Percentiles rank a stretch among this genome's conserved stretches.
phyloP scores from a whole-genome alignment of 2,329 filamentous ascomycete species.

The Aspergillus fumigatiaffinis region DNA sequence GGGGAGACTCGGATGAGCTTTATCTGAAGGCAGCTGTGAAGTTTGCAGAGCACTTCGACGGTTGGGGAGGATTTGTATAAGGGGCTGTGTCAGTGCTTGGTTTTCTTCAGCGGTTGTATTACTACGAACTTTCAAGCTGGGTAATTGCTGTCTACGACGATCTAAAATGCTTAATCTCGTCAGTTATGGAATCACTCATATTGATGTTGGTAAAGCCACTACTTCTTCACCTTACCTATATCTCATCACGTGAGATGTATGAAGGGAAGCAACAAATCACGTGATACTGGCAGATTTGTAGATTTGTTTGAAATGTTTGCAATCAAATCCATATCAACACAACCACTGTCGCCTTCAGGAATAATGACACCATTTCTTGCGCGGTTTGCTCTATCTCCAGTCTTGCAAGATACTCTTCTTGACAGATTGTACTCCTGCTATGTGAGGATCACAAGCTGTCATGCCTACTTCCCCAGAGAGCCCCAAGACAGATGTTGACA shows the following conservation, averaged over 20 bases:
- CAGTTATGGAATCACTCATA: neutral
- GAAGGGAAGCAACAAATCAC: neutral
- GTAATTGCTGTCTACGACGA: neutral
- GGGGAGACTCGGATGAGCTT: slow-evolving; percentile 43
- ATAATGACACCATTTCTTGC: neutral
- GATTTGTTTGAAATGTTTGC: slow-evolving; percentile 15
- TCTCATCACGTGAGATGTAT: neutral
- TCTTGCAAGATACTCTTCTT: neutral
- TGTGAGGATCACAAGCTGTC: neutral
- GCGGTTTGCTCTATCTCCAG: neutral
- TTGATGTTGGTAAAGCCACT: too few relatives aligned
- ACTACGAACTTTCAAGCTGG: neutral
- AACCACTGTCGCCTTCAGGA: neutral
- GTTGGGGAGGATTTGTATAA: slow-evolving; percentile 56
- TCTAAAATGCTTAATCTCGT: neutral
- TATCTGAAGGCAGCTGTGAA: slow-evolving; percentile 50
- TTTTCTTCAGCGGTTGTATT: neutral
- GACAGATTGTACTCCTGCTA: neutral
- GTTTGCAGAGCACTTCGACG: slow-evolving; percentile 54
- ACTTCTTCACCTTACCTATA: too few relatives aligned
- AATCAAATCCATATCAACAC: neutral
- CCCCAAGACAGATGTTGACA: slow-evolving; percentile 5
- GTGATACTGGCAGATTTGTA: too few relatives aligned
- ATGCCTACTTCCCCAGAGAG: neutral
- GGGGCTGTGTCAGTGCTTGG: neutral